phyloP scores from a whole-genome alignment of 176 grass and related monocot species.

The Thinopyrum elongatum region DNA sequence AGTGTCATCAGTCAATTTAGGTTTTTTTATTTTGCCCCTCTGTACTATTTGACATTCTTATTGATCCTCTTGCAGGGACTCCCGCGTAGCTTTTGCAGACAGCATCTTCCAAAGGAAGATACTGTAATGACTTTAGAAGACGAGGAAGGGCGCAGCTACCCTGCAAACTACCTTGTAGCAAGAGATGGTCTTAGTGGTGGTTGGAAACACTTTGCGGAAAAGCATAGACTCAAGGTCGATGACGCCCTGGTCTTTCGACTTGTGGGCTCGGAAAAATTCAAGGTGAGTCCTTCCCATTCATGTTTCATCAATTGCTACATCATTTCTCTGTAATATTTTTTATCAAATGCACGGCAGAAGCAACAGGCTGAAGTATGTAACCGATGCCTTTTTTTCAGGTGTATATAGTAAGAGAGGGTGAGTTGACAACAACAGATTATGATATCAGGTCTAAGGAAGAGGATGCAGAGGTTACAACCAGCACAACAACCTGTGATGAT shows the following conservation, averaged over 20 bases:
- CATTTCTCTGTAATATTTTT: not conserved
- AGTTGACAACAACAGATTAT: not conserved
- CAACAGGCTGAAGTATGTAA: not conserved
- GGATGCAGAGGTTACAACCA: too few species aligned
- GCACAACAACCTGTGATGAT: too few species aligned
- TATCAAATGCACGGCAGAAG: too few species aligned
- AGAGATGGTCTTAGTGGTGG: constrained; percentile 42
- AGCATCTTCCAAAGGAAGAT: constrained; percentile 30
- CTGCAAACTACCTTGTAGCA: not conserved
- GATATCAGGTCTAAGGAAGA: not conserved
- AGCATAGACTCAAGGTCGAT: constrained; percentile 21
- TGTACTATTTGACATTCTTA: not conserved
- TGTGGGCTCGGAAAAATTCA: constrained; percentile 22
- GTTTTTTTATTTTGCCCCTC: not conserved
- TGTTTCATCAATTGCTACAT: too few species aligned
- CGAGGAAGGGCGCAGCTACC: not conserved
- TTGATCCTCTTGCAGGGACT: constrained; percentile 17
- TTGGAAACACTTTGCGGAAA: constrained; percentile 24
- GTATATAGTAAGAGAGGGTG: constrained; percentile 15
- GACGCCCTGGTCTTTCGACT: constrained; percentile 36
- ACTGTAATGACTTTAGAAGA: constrained; percentile 26
- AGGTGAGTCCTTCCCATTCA: constrained; percentile 10
- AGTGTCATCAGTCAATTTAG: not conserved
- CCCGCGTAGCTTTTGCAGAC: constrained; percentile 5
- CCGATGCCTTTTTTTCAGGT: constrained; percentile 13